A percentile compares a stretch with the other conserved stretches of the same genome.
These are phyloP conservation scores for Betula pendula DNA, from an alignment of 306 rosid genomes.

Conservation along the genomic window DNA sequence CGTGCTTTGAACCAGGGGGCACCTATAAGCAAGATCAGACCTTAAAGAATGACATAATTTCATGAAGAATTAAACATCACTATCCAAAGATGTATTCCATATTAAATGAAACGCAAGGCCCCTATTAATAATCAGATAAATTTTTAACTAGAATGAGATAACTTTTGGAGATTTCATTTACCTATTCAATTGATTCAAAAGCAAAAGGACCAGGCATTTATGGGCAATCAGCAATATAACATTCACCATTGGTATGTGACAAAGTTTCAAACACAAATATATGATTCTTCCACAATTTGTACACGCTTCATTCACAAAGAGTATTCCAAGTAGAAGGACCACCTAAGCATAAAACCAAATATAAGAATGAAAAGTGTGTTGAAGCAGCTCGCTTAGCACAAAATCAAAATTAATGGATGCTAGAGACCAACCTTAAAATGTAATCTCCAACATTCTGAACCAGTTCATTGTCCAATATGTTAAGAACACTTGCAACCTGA, in stretches of 20 bases:
- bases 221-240: not conserved
- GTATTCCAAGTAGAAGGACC: not conserved
- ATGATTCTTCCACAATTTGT: conserved; percentile 3
- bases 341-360: not conserved
- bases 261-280: conserved; percentile 7
- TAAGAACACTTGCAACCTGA: conserved; percentile 90
- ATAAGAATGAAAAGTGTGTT: not conserved
- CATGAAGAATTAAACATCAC: conserved; percentile 8
- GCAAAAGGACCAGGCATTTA: not conserved
- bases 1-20: not conserved
- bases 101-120: not conserved
- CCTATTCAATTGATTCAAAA: not conserved
- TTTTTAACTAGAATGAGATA: not conserved
- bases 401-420: conserved; percentile 18
- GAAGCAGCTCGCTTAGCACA: conserved; percentile 15
- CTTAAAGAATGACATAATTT: not conserved
- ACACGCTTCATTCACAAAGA: not conserved
- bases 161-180: not conserved
- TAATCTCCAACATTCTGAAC: conserved; percentile 72
- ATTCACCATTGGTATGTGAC: not conserved
- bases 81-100: not conserved
- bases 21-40: not conserved
- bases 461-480: conserved; percentile 78
- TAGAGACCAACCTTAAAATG: conserved; percentile 70
- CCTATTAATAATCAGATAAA: not conserved